Evolutionary conservation across 768 basidiomycete species (phyloP).

Genomic region (Guyanaporus albipodus): DNA sequence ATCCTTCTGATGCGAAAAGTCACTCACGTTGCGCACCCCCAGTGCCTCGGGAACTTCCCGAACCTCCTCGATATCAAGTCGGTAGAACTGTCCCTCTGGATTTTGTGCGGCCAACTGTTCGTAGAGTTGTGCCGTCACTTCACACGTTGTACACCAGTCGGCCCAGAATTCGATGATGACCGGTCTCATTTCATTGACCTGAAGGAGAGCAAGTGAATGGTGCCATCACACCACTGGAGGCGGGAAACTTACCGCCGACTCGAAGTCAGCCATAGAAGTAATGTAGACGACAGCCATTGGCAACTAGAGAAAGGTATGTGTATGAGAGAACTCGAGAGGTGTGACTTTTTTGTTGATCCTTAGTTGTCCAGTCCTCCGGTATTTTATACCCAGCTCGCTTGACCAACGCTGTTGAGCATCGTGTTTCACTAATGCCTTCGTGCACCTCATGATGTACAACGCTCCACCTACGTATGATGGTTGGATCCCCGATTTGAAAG

Average conservation of each 20-base stretch:
- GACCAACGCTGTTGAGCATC: constrained; percentile 8
- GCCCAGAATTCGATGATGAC: constrained; percentile 32
- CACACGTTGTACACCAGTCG: constrained; percentile 29
- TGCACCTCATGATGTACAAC: constrained; percentile 8
- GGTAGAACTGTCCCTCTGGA: constrained; percentile 26
- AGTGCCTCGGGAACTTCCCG: constrained; percentile 24
- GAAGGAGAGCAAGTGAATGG: constrained; percentile 4
- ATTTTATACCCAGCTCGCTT: constrained; percentile 30
- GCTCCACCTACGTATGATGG: constrained; percentile 20
- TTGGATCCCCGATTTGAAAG: constrained; percentile 23
- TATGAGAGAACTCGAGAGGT: constrained; percentile 10
- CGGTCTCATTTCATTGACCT: constrained; percentile 22
- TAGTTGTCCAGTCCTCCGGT: constrained; percentile 4
- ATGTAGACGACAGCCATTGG: constrained; percentile 24
- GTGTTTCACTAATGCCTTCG: constrained; percentile 13
- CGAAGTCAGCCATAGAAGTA: constrained; percentile 27
- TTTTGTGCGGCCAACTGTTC: constrained; percentile 27
- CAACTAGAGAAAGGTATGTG: constrained; percentile 10
- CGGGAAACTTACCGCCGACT: constrained; percentile 15
- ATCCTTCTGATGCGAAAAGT: constrained; percentile 5
- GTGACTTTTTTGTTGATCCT: constrained; percentile 15
- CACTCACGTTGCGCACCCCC: constrained; percentile 23
- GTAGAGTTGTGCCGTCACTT: constrained; percentile 17
- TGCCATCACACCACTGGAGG: not conserved
- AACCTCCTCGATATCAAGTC: constrained; percentile 29